Evolutionary conservation across 495 filamentous ascomycete species (phyloP), one percentile per base, ranked within the genome.

Genomic region (Neurospora africana): DNA sequence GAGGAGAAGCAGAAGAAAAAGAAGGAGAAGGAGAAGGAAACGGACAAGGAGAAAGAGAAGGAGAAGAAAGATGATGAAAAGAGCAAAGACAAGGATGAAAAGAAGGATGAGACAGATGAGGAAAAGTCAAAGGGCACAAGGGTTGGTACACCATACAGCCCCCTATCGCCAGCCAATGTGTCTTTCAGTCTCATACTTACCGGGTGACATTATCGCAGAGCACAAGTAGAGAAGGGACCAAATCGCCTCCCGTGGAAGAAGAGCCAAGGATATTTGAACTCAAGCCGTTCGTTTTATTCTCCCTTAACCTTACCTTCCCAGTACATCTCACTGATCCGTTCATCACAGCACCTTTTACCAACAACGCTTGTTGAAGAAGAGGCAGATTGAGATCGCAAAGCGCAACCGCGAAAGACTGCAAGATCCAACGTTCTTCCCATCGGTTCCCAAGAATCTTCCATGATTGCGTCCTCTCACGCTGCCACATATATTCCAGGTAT

Each of bases 211-310:
- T 19, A 36, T 69, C 17, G 35, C 38, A 21, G 37, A 77, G 74
- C 53, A 19, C 30, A 76, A 85, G 21, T 78, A 83, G n/a, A 33
- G 81, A 83, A n/a, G 69, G 78, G 13, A 79, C 79, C 7, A 74
- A 78, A 39, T 77, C 79, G 27, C 78, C 84, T 36, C 81, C 82
- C 65, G 86, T 87, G 38, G 87, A 88, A 41, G 87, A 88, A 70
- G 88, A 89, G 75, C 93, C 93, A 67, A 86, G 95, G 70, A 84
- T 97, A 39, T 99, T 96, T 82, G 86, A 91, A 73, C 83, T 99
- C 75, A 92, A 96, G 75, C 94, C 91, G 93, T 96, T 83, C 44
- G 86, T 75, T 73, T 3, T 30, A 1, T 5, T 7, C 21, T 68
- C 47, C 67, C 47, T 41, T 6, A 8, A 11, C 35, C 19, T 1